Percentiles rank a stretch among this genome's conserved stretches.
phyloP scores from a whole-genome alignment of 2,329 filamentous ascomycete species.

The Sporothrix brunneoviolacea region DNA sequence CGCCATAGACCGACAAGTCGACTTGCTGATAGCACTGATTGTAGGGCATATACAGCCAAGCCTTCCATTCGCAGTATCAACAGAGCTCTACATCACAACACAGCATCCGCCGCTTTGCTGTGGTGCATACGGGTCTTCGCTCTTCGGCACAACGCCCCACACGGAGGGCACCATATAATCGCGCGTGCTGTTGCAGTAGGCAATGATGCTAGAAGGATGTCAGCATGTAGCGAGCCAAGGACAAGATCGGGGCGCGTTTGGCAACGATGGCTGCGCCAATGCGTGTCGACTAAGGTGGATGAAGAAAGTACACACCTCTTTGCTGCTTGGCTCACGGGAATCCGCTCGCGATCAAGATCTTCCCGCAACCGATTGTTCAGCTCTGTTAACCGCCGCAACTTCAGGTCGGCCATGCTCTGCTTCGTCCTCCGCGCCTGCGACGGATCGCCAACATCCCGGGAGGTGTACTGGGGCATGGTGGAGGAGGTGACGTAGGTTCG shows the following conservation, averaged over 20 bases:
- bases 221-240: background rate
- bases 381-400: slow-evolving; percentile 91
- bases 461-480: slow-evolving; percentile 61
- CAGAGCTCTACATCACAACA: slow-evolving; percentile 68
- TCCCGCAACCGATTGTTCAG: slow-evolving; percentile 93
- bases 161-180: slow-evolving; percentile 99
- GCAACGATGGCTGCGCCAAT: background rate
- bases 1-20: too few species aligned
- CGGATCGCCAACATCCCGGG: slow-evolving; percentile 60
- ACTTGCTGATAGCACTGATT: too few species aligned
- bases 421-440: slow-evolving; percentile 82
- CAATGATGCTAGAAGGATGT: slow-evolving; percentile 66
- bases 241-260: background rate
- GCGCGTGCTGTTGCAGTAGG: slow-evolving; percentile 94
- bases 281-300: too few species aligned
- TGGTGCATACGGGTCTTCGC: slow-evolving; percentile 96
- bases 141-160: slow-evolving; percentile 90
- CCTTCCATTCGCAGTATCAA: too few species aligned
- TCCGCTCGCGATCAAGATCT: slow-evolving; percentile 89
- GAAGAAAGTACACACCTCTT: slow-evolving; percentile 63
- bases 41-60: too few species aligned
- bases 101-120: slow-evolving; percentile 92
- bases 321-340: slow-evolving; percentile 90
- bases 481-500: too few species aligned
- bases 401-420: slow-evolving; percentile 98